phyloP scores from a whole-genome alignment of 768 basidiomycete genomes.

The Serendipita sp. region DNA sequence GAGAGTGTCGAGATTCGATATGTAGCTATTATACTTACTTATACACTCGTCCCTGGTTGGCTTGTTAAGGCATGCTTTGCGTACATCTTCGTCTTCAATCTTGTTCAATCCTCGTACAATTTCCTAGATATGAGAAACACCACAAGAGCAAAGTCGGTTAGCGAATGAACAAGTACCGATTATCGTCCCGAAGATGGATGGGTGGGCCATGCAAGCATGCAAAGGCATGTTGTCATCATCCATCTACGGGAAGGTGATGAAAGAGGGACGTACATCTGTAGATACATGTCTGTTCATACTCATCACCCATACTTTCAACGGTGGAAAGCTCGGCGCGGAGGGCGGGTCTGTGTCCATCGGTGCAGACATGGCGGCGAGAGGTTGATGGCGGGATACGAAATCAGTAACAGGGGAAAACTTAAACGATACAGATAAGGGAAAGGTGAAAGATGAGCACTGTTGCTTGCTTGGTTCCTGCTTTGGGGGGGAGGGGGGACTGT shows the following conservation, averaged over 20 bases:
- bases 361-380: not conserved
- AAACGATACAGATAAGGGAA: not conserved
- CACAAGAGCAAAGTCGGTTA: not conserved
- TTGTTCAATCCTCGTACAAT: slow-evolving; percentile 5
- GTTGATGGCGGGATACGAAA: not conserved
- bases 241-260: not conserved
- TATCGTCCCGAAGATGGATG: not conserved
- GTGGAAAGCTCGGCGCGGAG: not conserved
- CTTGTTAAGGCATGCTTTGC: not conserved
- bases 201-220: not conserved
- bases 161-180: not conserved
- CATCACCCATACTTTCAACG: slow-evolving; percentile 6
- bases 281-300: slow-evolving; percentile 5
- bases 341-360: slow-evolving; percentile 1
- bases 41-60: not conserved
- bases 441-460: not conserved
- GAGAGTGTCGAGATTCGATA: not conserved
- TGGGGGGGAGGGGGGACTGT: no score
- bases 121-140: not conserved
- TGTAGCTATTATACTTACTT: not conserved
- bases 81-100: slow-evolving; percentile 3
- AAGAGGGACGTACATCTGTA: not conserved
- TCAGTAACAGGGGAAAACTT: no score
- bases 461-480: no score
- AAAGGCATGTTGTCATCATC: not conserved